A percentile compares a stretch with the other conserved stretches of the same genome.
These are phyloP conservation scores for Botrytis galanthina DNA, from an alignment of 2,329 filamentous ascomycete species.

Conservation along the genomic window DNA sequence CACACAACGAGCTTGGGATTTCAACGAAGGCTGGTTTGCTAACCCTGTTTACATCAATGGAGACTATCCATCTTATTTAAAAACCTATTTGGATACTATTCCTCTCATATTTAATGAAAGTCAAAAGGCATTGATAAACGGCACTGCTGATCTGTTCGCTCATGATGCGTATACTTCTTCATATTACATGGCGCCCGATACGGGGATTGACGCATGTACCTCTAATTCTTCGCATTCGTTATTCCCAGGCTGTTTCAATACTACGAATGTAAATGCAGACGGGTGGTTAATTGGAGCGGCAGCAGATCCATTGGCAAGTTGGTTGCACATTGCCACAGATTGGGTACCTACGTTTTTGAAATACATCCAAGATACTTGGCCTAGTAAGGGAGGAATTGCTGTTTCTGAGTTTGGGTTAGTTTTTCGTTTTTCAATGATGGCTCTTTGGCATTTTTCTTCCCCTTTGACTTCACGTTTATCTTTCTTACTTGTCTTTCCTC, in stretches of 20 bases:
- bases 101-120: slow-evolving; percentile 44
- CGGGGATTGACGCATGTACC: slow-evolving; percentile 41
- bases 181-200: slow-evolving; percentile 46
- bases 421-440: background rate
- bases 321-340: slow-evolving; percentile 32
- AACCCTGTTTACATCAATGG: slow-evolving; percentile 52
- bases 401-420: slow-evolving; percentile 32
- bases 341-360: slow-evolving; percentile 32
- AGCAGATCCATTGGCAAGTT: slow-evolving; percentile 30
- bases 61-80: slow-evolving; percentile 49
- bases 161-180: slow-evolving; percentile 59
- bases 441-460: background rate
- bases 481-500: background rate
- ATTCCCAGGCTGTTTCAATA: slow-evolving; percentile 31
- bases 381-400: slow-evolving; percentile 28
- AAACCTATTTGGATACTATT: slow-evolving; percentile 42
- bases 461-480: background rate
- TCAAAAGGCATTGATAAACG: slow-evolving; percentile 50
- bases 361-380: slow-evolving; percentile 35
- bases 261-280: slow-evolving; percentile 21
- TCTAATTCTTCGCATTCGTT: slow-evolving; percentile 33
- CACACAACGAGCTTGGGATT: slow-evolving; percentile 36
- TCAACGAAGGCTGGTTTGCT: slow-evolving; percentile 49
- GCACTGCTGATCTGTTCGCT: slow-evolving; percentile 54
- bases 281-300: slow-evolving; percentile 29